Evolutionary conservation across 345 rosid genomes (phyloP).

Genomic region (thale cress (Arabidopsis thaliana)): TAIR10.1 NC_003070.9:26473001-26473500

Average conservation of each 20-base stretch:
- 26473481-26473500: slow-evolving; percentile 51
- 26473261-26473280: slow-evolving; percentile 53
- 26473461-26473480: slow-evolving; percentile 57
- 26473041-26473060: slow-evolving; percentile 58
- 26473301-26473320: slow-evolving; percentile 56
- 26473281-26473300: slow-evolving; percentile 53
- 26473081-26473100: slow-evolving; percentile 46
- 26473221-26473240: slow-evolving; percentile 49
- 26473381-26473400: slow-evolving; percentile 55
- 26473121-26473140: slow-evolving; percentile 38
- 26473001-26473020: slow-evolving; percentile 49
- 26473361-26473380: slow-evolving; percentile 51
- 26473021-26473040: slow-evolving; percentile 51
- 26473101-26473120: slow-evolving; percentile 45
- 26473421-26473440: slow-evolving; percentile 49
- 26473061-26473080: slow-evolving; percentile 51
- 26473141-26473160: slow-evolving; percentile 49
- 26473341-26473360: slow-evolving; percentile 50
- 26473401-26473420: slow-evolving; percentile 53
- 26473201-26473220: slow-evolving; percentile 54
- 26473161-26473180: slow-evolving; percentile 52
- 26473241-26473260: slow-evolving; percentile 54
- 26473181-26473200: slow-evolving; percentile 49
- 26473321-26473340: slow-evolving; percentile 50
- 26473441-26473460: slow-evolving; percentile 54